phyloP scores from a whole-genome alignment of 2,329 filamentous ascomycete genomes.

The Claviceps sorghi region DNA sequence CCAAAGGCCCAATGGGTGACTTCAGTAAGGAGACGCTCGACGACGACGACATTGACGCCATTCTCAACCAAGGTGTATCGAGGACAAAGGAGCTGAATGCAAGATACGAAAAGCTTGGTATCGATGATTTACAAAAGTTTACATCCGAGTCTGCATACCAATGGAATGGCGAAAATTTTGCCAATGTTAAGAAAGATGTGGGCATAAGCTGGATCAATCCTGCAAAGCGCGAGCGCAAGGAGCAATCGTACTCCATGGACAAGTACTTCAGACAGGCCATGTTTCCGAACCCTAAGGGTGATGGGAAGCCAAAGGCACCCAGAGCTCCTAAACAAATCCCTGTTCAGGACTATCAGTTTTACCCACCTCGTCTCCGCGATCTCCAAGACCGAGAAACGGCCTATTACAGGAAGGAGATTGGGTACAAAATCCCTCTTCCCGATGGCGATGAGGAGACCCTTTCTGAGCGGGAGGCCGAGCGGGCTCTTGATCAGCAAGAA shows the following conservation, averaged over 20 bases:
- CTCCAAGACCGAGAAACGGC: slow-evolving; percentile 95
- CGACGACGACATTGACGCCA: slow-evolving; percentile 82
- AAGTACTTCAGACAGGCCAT: slow-evolving; percentile 94
- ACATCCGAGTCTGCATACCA: slow-evolving; percentile 95
- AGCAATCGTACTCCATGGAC: slow-evolving; percentile 96
- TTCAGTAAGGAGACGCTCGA: slow-evolving; percentile 50
- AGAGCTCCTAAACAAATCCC: slow-evolving; percentile 82
- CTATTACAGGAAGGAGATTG: slow-evolving; percentile 89
- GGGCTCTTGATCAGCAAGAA: slow-evolving; percentile 73
- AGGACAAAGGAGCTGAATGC: slow-evolving; percentile 81
- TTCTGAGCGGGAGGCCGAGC: slow-evolving; percentile 73
- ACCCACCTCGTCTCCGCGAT: slow-evolving; percentile 67
- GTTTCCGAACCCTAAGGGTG: slow-evolving; percentile 63
- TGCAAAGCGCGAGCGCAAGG: slow-evolving; percentile 93
- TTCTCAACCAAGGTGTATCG: slow-evolving; percentile 73
- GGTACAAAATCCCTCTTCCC: slow-evolving; percentile 79
- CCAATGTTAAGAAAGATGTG: slow-evolving; percentile 80
- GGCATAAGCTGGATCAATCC: slow-evolving; percentile 96
- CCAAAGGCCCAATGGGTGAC: slow-evolving; percentile 48
- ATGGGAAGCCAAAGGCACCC: slow-evolving; percentile 89
- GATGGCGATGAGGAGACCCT: slow-evolving; percentile 82
- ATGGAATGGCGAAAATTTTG: slow-evolving; percentile 97
- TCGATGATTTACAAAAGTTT: slow-evolving; percentile 96
- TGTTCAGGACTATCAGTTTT: slow-evolving; percentile 96
- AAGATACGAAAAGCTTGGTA: slow-evolving; percentile 90